Base-by-base conservation (phyloP, 371 early-diverging fungal genomes). In the Circinella minor region DNA sequence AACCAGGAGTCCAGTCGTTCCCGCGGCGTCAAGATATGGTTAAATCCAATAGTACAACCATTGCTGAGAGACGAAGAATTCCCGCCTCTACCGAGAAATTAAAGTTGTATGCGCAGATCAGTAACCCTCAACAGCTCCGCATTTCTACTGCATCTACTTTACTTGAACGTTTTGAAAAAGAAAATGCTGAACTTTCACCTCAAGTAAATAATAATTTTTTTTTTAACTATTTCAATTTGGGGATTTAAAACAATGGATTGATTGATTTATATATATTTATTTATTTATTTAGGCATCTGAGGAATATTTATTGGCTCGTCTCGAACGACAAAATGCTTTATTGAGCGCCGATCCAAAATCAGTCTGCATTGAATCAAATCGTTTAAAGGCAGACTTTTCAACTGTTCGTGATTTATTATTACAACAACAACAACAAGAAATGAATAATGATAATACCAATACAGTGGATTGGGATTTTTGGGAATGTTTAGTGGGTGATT, bases 401-500 rank as follows among this genome's bases (percentile, higher is more conserved):
- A 87, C 87, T 4, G 70, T 87, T 36, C 87, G 85, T 54, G 49
- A 66, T 64, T 60, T 51, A 14, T n/a, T 51, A 15, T 15, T 13
- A n/a, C 51, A 71, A n/a, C 66, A 68, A 51, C 11, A 66, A 51
- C 15, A n/a, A 5, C 5, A 51, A 5, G 14, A 51, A 15, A 17
- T 13, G 4, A 15, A 51, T n/a, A 15, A 8, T 5, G 15, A 8
- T 13, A 51, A 5, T 8, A n/a, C 51, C 5, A n/a, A 71, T 1
- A 70, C 72, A 6, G 60, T 71, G n/a, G 93, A 94, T 70, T 92
- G 93, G 93, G 96, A 97, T 62, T 98, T 98, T 65, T 98, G 98
- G 98, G 94, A 95, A 55, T 88, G 84, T 55, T 85, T 96, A 36
- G 91, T 96, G 61, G 88, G 91, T 73, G 93, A 95, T 84, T 98